Base-by-base conservation (phyloP, 1,139 yeast genomes). In the Candida glucosophila region DNA sequence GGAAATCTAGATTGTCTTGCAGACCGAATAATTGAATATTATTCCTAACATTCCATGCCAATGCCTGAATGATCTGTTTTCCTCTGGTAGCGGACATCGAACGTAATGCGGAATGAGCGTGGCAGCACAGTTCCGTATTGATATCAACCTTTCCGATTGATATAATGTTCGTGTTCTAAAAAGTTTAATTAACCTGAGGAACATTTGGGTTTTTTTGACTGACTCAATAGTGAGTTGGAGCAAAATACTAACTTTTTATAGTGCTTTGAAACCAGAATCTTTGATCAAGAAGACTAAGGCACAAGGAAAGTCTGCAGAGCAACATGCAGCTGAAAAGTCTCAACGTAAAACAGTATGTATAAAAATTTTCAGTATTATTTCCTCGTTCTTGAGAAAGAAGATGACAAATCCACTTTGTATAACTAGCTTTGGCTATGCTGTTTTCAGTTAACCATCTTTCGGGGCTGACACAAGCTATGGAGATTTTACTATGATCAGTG, bases 371-470 rank as follows among this genome's bases (percentile, higher is more conserved):
- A 19, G 25, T 21, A n/a, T 28, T 27, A 21, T 27, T 23, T 26
- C 20, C 24, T 23, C 31, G 30, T 44, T 52, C 56, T 66, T 65
- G 61, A 76, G 73, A 83, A 76, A 75, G 83, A 73, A 57, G 58
- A 60, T 66, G 66, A 67, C 55, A 64, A 58, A 54, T 53, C 61
- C 67, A 60, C 61, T 69, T 73, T 55, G 85, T n/a, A n/a, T n/a
- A n/a, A 75, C 92, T 79, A 80, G 92, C 83, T 58, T 43, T 49
- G 72, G 85, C 95, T 51, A 79, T 86, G 95, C 59, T 78, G 95
- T 83, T 88, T 77, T 75, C 71, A 63, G 80, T 79, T 78, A 85
- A 86, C 97, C 96, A 86, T 86, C 97, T 86, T 86, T 86, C 97
- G 94, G 93, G 95, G 67, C 97, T 86, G 96, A 86, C 55, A 52